Base-by-base conservation (phyloP, 169 alveolate species). In the Theileria orientalis region DNA sequence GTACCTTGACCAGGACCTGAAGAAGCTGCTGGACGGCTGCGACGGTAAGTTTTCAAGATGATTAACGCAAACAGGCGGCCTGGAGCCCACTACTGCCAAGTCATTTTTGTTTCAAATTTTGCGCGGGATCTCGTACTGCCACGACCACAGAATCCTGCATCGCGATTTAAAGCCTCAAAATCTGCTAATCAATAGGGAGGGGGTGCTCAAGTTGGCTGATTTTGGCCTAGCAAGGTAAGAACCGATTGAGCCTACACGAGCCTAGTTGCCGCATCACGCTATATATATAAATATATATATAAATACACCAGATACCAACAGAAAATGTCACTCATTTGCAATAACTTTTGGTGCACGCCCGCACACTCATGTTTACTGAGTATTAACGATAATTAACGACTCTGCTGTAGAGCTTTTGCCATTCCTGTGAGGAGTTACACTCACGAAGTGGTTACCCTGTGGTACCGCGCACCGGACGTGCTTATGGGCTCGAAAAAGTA, bases 381-480 rank as follows among this genome's bases (percentile, higher is more conserved):
- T 37, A 7, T 37, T 37, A 27, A n/a, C 30, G 1, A 6, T 7
- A 37, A 37, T 9, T 37, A 37, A 37, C 9, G 5, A 9, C 16
- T 88, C 19, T 90, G 77, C 30, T 86, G 83, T 70, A 92, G 99
- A 71, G 98, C 99, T 11, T 95, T 94, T 79, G 98, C 98, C 21
- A 94, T 96, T 32, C 99, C 99, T n/a, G 99, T 96, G 29, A 93
- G 98, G 66, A 96, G 93, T 68, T 96, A 94, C 85, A 97, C 99
- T 41, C 99, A 97, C 78, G 99, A 98, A 87, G 99, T 75, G 71
- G 98, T 98, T 25, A 97, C 99, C 7, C 89, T 97, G 60, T 98
- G 99, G 99, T 98, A 98, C 85, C 78, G 99, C 57, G 99, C 99
- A 9, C 99, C 99, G n/a, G 99, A 98, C 83, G 98, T 98, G 29